Percentiles rank a stretch among this genome's conserved stretches.
phyloP scores from a whole-genome alignment of 2,329 filamentous ascomycete species.

The Cordyceps tenuipes region DNA sequence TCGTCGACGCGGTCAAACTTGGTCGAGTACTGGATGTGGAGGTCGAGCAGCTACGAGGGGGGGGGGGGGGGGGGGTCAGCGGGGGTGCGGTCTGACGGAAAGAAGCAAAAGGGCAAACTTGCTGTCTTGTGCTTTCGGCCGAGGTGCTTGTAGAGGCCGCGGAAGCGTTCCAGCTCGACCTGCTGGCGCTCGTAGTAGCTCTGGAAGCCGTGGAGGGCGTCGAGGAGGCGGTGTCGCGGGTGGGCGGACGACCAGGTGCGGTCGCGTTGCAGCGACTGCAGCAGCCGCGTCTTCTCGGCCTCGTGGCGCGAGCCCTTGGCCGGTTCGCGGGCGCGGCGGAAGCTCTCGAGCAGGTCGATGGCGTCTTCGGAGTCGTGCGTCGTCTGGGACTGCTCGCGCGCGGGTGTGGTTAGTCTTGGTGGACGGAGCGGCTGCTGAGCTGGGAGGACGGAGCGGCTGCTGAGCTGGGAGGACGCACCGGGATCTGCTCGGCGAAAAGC shows the following conservation, averaged over 20 bases:
- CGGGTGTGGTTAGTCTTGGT: background rate
- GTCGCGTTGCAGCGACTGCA: conserved; percentile 1
- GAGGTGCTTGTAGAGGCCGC: conserved; percentile 28
- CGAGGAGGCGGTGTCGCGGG: conserved; percentile 30
- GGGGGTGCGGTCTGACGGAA: too few relatives aligned
- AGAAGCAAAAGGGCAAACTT: background rate
- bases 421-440: too few relatives aligned
- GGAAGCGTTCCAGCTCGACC: conserved; percentile 28
- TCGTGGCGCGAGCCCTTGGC: conserved; percentile 3
- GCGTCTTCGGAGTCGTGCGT: conserved; percentile 2
- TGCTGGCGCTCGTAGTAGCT: conserved; percentile 27
- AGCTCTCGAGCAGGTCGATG: conserved; percentile 4
- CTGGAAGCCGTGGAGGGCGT: conserved; percentile 30
- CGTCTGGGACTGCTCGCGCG: background rate
- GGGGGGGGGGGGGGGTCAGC: too few relatives aligned
- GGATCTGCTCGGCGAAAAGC: conserved; percentile 8
- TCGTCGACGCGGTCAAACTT: conserved; percentile 38
- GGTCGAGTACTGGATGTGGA: conserved; percentile 47
- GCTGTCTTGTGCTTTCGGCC: conserved; percentile 27
- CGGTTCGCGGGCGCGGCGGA: background rate
- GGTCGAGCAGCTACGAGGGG: conserved; percentile 38
- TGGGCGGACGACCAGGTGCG: conserved; percentile 26
- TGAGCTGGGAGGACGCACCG: background rate
- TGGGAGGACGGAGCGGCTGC: too few relatives aligned
- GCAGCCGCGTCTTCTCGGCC: background rate